Conservation (phyloP, 1,284 basidiomycete species). For the Wallemia mellicola region DNA sequence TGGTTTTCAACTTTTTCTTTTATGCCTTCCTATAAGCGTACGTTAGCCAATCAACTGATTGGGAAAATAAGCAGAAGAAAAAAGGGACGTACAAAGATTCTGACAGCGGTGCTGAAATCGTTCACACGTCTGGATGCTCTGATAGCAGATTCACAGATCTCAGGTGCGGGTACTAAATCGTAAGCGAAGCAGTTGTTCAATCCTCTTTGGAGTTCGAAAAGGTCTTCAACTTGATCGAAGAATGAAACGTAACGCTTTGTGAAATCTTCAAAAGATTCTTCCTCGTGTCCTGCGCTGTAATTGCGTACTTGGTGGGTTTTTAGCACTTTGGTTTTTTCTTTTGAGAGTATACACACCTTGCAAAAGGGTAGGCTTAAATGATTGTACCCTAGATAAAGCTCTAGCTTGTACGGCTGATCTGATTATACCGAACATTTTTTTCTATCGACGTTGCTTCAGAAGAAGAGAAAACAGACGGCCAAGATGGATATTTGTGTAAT, state of each 20-base stretch:
- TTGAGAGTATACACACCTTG: not conserved
- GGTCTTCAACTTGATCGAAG: constrained; percentile 71
- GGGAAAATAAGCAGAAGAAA: not conserved
- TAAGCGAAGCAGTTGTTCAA: constrained; percentile 99
- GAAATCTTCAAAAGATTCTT: constrained; percentile 83
- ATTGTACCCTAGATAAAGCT: not conserved
- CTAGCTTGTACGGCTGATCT: not conserved
- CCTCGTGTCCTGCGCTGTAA: constrained; percentile 23
- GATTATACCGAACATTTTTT: not conserved
- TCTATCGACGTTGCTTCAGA: not conserved
- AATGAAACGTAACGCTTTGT: constrained; percentile 76
- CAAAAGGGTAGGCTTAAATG: too few relatives aligned
- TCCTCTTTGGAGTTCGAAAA: constrained; percentile 90
- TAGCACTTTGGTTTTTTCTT: not conserved
- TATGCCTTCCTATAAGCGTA: constrained; percentile 26
- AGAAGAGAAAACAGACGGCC: not conserved
- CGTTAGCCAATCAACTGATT: not conserved
- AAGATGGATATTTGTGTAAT: not conserved
- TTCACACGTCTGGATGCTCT: constrained; percentile 70
- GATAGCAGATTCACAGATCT: constrained; percentile 68
- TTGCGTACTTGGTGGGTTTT: not conserved
- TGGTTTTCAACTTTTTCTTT: constrained; percentile 88
- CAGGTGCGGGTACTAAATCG: constrained; percentile 74
- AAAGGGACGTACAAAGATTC: constrained; percentile 32
- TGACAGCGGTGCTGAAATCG: constrained; percentile 85